Conservation (phyloP, 2,329 filamentous ascomycete genomes). For the Sclerotiophoma versabilis region DNA sequence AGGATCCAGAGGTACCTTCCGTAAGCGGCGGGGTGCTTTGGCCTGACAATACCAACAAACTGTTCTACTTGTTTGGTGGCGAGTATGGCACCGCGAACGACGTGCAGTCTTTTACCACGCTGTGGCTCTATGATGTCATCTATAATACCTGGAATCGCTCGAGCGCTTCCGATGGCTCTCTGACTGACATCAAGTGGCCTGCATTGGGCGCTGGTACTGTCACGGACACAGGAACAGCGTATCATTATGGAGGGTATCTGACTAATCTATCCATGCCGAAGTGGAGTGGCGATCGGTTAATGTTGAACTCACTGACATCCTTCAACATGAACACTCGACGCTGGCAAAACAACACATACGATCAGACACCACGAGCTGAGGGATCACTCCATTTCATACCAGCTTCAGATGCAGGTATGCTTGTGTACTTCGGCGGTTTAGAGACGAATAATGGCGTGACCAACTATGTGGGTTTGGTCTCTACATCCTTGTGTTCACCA, state of each 20-base stretch:
- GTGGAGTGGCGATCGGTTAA: constrained; percentile 10
- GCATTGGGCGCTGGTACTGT: constrained; percentile 23
- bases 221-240: constrained; percentile 48
- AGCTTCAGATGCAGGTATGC: constrained; percentile 62
- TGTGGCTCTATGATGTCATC: constrained; percentile 64
- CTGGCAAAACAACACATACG: constrained; percentile 61
- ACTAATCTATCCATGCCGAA: constrained; percentile 57
- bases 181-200: constrained; percentile 21
- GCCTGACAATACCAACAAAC: constrained; percentile 66
- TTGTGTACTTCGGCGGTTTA: constrained; percentile 67
- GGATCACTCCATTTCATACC: constrained; percentile 65
- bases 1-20: constrained; percentile 61
- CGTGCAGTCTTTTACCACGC: constrained; percentile 45
- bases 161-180: constrained; percentile 32
- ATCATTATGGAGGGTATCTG: constrained; percentile 67
- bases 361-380: constrained; percentile 61
- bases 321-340: constrained; percentile 57
- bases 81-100: constrained; percentile 51
- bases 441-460: constrained; percentile 17
- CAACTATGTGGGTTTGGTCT: constrained; percentile 12
- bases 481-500: no score
- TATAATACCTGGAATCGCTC: constrained; percentile 61
- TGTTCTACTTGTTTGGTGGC: constrained; percentile 67
- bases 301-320: constrained; percentile 10
- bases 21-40: constrained; percentile 59